phyloP scores from a whole-genome alignment of 2,329 filamentous ascomycete genomes.

The Claviceps digitariae region DNA sequence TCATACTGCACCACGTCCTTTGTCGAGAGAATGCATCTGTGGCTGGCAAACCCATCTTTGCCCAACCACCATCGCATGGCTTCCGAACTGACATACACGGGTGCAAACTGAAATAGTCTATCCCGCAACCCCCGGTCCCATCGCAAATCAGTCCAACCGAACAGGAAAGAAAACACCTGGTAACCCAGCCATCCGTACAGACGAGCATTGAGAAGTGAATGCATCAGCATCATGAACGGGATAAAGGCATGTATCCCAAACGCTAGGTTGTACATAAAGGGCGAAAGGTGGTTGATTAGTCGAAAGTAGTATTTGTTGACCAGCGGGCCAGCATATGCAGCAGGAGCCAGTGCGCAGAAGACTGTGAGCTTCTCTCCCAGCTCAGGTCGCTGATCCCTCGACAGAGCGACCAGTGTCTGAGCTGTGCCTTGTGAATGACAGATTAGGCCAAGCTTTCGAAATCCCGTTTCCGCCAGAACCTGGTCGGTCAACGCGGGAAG shows the following conservation, averaged over 20 bases:
- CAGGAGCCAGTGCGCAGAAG: constrained; percentile 82
- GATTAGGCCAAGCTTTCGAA: constrained; percentile 68
- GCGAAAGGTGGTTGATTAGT: constrained; percentile 73
- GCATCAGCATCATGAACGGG: constrained; percentile 82
- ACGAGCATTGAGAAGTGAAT: constrained; percentile 46
- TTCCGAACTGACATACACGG: constrained; percentile 80
- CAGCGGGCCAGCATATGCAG: constrained; percentile 76
- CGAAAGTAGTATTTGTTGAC: constrained; percentile 84
- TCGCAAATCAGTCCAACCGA: constrained; percentile 70
- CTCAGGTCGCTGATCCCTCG: constrained; percentile 79
- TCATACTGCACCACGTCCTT: constrained; percentile 53
- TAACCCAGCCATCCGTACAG: constrained; percentile 78
- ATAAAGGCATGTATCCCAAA: constrained; percentile 94
- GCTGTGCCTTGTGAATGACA: constrained; percentile 89
- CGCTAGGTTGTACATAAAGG: constrained; percentile 60
- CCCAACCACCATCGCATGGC: constrained; percentile 95
- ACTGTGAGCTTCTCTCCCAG: constrained; percentile 72
- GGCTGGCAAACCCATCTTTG: constrained; percentile 61
- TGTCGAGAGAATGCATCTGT: constrained; percentile 78
- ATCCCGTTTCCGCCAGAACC: constrained; percentile 70
- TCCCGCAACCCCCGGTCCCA: constrained; percentile 73
- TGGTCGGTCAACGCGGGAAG: constrained; percentile 68
- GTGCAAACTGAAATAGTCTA: constrained; percentile 84
- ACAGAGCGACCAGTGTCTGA: constrained; percentile 73
- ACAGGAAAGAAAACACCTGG: constrained; percentile 77